A percentile compares a stretch with the other conserved stretches of the same genome.
Conservation (phyloP, 129 eudicot genomes). For the Artemisia annua region DNA sequence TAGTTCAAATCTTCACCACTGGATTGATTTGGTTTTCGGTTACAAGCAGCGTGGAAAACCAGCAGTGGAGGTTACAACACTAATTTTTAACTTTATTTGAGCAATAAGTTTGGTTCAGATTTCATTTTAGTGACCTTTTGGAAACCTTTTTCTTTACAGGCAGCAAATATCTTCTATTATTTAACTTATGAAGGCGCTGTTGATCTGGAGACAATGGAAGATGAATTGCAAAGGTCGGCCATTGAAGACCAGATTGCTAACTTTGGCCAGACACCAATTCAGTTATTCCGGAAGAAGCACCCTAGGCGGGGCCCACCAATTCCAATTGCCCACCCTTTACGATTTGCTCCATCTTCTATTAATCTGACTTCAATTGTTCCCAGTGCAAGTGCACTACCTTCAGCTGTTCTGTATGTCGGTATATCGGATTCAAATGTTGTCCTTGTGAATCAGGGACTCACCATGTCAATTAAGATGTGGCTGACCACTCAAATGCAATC, state of each 20-base stretch:
- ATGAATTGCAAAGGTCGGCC: slow-evolving; percentile 94
- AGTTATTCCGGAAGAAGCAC: slow-evolving; percentile 84
- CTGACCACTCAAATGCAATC: slow-evolving; percentile 93
- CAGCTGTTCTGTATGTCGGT: slow-evolving; percentile 70
- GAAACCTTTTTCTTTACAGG: slow-evolving; percentile 47
- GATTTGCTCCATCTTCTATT: slow-evolving; percentile 89
- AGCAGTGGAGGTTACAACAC: slow-evolving; percentile 80
- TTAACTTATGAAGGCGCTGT: slow-evolving; percentile 97
- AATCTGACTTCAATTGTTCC: slow-evolving; percentile 75
- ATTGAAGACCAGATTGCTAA: slow-evolving; percentile 99
- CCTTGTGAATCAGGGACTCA: slow-evolving; percentile 67
- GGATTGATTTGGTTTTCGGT: slow-evolving; percentile 96
- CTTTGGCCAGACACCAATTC: slow-evolving; percentile 95
- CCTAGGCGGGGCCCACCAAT: slow-evolving; percentile 97
- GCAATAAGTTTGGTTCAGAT: neutral
- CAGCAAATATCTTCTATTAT: slow-evolving; percentile 90
- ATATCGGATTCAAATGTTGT: slow-evolving; percentile 66
- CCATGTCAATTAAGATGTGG: slow-evolving; percentile 83
- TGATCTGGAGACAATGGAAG: slow-evolving; percentile 87
- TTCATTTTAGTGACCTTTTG: slow-evolving; percentile 14
- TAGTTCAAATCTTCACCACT: slow-evolving; percentile 92
- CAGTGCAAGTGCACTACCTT: slow-evolving; percentile 45
- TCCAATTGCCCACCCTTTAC: slow-evolving; percentile 94
- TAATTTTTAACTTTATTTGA: slow-evolving; percentile 4
- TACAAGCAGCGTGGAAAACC: slow-evolving; percentile 98